Evolutionary conservation across 192 early-diverging fungal genomes (phyloP).

Genomic region (Rhizophlyctis rosea): DNA sequence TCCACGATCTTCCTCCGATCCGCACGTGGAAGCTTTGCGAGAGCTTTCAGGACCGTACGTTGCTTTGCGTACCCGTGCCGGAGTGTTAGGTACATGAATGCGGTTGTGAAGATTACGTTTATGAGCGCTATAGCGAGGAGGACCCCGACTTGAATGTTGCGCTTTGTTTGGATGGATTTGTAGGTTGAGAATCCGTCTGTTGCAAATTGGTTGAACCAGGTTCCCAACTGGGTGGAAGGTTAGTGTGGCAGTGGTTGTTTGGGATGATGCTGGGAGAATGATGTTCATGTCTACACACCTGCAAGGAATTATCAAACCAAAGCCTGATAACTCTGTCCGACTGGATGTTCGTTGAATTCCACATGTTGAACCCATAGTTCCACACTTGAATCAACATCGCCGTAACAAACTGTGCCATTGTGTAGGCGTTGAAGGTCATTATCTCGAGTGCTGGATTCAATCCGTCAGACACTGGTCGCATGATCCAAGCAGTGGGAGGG

Average conservation of each 20-base stretch:
- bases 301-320: slow-evolving; percentile 8
- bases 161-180: neutral
- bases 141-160: slow-evolving; percentile 2
- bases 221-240: no score
- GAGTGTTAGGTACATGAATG: slow-evolving; percentile 2
- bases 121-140: neutral
- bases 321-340: neutral
- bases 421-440: no score
- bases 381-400: no score
- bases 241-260: no score
- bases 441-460: no score
- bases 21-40: neutral
- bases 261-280: no score
- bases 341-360: no score
- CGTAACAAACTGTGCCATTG: no score
- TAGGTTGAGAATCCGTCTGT: neutral
- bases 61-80: neutral
- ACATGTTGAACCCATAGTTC: no score
- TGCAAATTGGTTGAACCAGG: neutral
- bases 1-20: slow-evolving; percentile 5
- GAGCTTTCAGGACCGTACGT: slow-evolving; percentile 6
- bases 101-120: neutral
- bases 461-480: no score
- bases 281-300: no score
- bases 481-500: neutral